Evolutionary conservation across 768 basidiomycete species (phyloP).

Genomic region (Russula brevipes): DNA sequence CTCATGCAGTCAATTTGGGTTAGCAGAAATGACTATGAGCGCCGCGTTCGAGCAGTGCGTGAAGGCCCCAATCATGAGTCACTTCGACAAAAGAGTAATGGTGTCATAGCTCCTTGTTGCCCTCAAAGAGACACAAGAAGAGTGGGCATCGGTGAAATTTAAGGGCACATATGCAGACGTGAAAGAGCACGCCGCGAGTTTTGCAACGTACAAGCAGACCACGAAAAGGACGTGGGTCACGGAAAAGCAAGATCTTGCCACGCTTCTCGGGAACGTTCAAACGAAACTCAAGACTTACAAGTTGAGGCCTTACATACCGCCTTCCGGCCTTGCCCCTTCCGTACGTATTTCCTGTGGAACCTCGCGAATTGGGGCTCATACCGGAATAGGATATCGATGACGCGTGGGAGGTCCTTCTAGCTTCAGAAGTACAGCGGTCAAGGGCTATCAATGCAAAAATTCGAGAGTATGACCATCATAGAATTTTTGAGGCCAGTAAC

Average conservation of each 20-base stretch:
- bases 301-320: slow-evolving; percentile 77
- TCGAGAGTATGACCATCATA: slow-evolving; percentile 56
- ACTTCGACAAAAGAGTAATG: not conserved
- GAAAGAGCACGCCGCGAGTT: slow-evolving; percentile 64
- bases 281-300: slow-evolving; percentile 92
- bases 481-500: not conserved
- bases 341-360: slow-evolving; percentile 33
- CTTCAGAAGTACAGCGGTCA: slow-evolving; percentile 71
- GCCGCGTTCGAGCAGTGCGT: slow-evolving; percentile 66
- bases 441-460: slow-evolving; percentile 86
- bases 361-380: not conserved
- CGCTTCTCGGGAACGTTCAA: slow-evolving; percentile 87
- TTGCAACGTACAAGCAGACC: slow-evolving; percentile 78
- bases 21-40: slow-evolving; percentile 87
- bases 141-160: slow-evolving; percentile 65
- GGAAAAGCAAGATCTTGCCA: slow-evolving; percentile 82
- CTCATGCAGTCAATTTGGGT: slow-evolving; percentile 91
- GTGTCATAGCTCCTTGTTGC: slow-evolving; percentile 54
- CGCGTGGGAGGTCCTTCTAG: slow-evolving; percentile 69
- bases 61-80: not conserved
- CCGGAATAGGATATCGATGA: slow-evolving; percentile 60
- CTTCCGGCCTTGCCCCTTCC: slow-evolving; percentile 56
- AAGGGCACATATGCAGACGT: slow-evolving; percentile 77
- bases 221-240: slow-evolving; percentile 84
- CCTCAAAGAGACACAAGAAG: slow-evolving; percentile 57